Percentiles rank a stretch among this genome's conserved stretches.
These are phyloP conservation scores for Chenopodium berlandieri DNA, from an alignment of 148 eudicot species.

Conservation along the genomic window DNA sequence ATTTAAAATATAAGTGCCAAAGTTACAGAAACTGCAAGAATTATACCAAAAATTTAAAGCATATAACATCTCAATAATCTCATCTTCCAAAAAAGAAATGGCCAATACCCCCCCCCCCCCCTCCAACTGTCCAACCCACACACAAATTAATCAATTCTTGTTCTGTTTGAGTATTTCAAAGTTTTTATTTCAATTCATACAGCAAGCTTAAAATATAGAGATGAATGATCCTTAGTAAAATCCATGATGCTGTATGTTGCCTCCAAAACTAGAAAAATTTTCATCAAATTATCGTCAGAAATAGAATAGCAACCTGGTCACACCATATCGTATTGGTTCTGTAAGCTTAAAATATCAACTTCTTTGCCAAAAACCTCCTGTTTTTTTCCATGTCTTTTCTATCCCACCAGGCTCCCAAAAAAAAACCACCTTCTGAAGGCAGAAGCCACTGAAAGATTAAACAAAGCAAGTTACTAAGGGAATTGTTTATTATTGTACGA, in stretches of 20 bases:
- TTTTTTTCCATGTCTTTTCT: constrained; percentile 78
- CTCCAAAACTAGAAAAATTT: not conserved
- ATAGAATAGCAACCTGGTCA: constrained; percentile 60
- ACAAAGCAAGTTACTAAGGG: constrained; percentile 14
- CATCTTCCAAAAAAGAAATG: not conserved
- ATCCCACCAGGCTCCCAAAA: constrained; percentile 72
- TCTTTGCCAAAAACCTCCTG: constrained; percentile 64
- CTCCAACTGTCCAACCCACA: too few relatives aligned
- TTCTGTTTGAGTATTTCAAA: too few relatives aligned
- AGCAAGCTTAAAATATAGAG: too few relatives aligned
- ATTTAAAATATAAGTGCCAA: too few relatives aligned
- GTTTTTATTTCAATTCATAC: too few relatives aligned
- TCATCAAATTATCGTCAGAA: not conserved
- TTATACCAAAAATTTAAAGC: too few relatives aligned
- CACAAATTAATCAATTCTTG: too few relatives aligned
- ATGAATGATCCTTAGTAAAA: too few relatives aligned
- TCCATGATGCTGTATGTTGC: not conserved
- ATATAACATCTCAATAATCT: not conserved
- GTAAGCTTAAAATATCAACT: constrained; percentile 66
- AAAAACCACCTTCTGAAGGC: constrained; percentile 64
- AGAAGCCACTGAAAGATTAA: constrained; percentile 67
- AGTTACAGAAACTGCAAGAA: too few relatives aligned
- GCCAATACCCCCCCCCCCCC: too few relatives aligned
- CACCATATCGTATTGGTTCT: constrained; percentile 73
- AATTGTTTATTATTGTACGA: not conserved